Evolutionary conservation across 164 flowering plant genomes (phyloP), one percentile per base, ranked within the genome.

Genomic region (Berberis thunbergii): DNA sequence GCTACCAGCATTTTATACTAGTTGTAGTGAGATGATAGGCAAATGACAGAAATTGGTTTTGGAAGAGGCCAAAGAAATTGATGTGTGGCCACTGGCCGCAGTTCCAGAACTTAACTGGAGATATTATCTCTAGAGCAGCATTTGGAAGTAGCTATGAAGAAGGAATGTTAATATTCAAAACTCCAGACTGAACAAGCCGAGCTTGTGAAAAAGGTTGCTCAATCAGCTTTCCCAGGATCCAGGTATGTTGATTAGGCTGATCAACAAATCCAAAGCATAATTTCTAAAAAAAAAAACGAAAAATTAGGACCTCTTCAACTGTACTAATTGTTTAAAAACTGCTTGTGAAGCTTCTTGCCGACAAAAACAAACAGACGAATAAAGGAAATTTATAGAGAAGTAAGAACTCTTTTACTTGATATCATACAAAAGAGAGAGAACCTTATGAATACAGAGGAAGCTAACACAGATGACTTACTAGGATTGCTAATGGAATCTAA

Each of bases 191-290:
- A 78, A 64, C 76, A 63, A 49, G 67, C 54, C 5, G 49, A 49
- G n/a, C 72, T 72, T 7, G 45, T 64, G 4, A 2, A 60, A 0
- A 40, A 71, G 42, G 69, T 64, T 40, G 38, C 45, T 7, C 49
- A 40, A 8, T 48, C 64, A 3, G 70, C 70, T 58, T 57, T 80
- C 41, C 84, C 84, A 4, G 79, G 82, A 38, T 57, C 59, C 59
- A 70, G 82, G 84, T 81, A 65, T 45, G 41, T n/a, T n/a, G 54
- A 7, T 4, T 10, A 9, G n/a, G 10, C n/a, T 50, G n/a, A n/a
- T n/a, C n/a, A n/a, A n/a, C n/a, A n/a, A n/a, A n/a, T n/a, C n/a
- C n/a, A n/a, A n/a, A n/a, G n/a, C n/a, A n/a, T n/a, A n/a, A n/a
- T n/a, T n/a, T n/a, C n/a, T n/a, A n/a, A n/a, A n/a, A n/a, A n/a